Base-by-base conservation (phyloP, 2,329 filamentous ascomycete genomes). In the Penicillium paneum region DNA sequence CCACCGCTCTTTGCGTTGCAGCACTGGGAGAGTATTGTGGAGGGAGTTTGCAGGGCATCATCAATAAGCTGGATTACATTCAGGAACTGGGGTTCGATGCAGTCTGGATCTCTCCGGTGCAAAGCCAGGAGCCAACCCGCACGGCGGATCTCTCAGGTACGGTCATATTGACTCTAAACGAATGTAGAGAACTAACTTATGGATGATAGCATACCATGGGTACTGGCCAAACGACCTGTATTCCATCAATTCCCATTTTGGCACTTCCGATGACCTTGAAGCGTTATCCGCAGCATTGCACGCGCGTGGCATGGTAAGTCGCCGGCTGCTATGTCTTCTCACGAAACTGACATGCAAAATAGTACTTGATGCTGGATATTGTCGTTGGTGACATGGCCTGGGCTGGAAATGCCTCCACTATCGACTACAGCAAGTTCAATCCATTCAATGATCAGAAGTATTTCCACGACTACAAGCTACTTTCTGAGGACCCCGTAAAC, bases 331-430 rank as follows among this genome's bases (percentile, higher is more conserved):
- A 32, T 31, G 6, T 24, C 29, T 35, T 38, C 10, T n/a, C 26
- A 24, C 32, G 7, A 38, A 31, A 24, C 49, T 51, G 17, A 51
- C 10, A 19, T 31, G 8, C 1, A 17, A 38, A 24, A 24, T 35
- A 51, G 81, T 83, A 82, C 59, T 69, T 85, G 34, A 85, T 85
- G 82, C 74, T 85, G 3, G 83, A 85, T 56, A 71, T 85, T 3
- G 81, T 85, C 2, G 57, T 57, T 43, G 58, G 58, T 32, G 56
- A 62, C 32, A 57, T 62, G 60, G 60, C 56, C 32, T 62, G 58
- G 40, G 54, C 52, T 8, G 60, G 58, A n/a, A 49, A 50, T 38
- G 52, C 56, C 13, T 43, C 56, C 15, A 54, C 50, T 21, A 51
- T 69, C 29, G 59, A 69, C 53, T 68, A 68, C 48, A 59, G 61